A percentile compares a stretch with the other conserved stretches of the same genome.
phyloP scores from a whole-genome alignment of 108 stramenopile genomes.

The Mediolabrus comicus region DNA sequence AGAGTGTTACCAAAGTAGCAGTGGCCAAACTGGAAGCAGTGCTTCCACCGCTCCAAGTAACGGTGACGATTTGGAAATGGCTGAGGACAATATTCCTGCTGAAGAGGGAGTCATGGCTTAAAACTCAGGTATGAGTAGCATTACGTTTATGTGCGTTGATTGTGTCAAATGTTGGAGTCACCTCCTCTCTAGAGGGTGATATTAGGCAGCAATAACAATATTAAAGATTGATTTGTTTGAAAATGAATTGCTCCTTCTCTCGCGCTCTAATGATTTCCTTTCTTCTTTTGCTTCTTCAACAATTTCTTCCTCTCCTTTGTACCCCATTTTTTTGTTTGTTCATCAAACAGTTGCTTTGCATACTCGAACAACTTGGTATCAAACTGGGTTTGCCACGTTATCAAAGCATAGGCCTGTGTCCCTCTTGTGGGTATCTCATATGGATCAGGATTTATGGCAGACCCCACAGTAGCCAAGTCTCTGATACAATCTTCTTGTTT shows the following conservation, averaged over 20 bases:
- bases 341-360: conserved; percentile 48
- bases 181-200: too few species aligned
- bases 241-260: background rate
- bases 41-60: too few species aligned
- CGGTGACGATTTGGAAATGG: background rate
- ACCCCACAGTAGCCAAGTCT: conserved; percentile 16
- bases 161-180: too few species aligned
- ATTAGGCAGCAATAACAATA: background rate
- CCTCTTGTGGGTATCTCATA: conserved; percentile 49
- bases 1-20: conserved; percentile 5
- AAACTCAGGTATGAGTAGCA: too few species aligned
- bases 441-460: conserved; percentile 39
- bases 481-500: conserved; percentile 47
- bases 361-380: conserved; percentile 53
- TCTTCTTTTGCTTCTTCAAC: conserved; percentile 50
- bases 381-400: conserved; percentile 52
- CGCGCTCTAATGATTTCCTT: background rate
- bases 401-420: conserved; percentile 44
- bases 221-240: background rate
- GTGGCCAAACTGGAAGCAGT: background rate
- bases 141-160: too few species aligned
- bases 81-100: background rate
- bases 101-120: conserved; percentile 1
- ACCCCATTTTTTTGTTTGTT: conserved; percentile 48
- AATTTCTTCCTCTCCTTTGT: conserved; percentile 49